Evolutionary conservation across 1,284 basidiomycete species (phyloP).

Genomic region (Ganoderma resinaceum): DNA sequence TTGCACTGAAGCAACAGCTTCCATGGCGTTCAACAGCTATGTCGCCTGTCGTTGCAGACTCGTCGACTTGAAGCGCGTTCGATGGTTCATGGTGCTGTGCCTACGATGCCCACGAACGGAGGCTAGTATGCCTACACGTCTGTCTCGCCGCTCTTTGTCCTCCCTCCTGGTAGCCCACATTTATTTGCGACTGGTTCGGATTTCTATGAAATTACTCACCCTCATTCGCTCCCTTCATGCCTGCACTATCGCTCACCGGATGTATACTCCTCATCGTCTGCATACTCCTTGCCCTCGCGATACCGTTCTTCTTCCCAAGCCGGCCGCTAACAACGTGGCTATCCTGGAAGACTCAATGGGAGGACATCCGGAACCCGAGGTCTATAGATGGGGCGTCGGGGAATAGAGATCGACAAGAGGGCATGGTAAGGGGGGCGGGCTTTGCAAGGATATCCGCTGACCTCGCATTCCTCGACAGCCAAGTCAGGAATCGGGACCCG

Average conservation of each 20-base stretch:
- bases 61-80: neutral
- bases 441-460: no score
- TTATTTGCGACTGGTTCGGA: neutral
- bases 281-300: neutral
- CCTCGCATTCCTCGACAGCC: neutral
- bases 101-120: neutral
- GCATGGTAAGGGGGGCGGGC: neutral
- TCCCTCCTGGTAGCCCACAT: neutral
- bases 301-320: neutral
- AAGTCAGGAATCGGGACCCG: neutral
- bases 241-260: neutral
- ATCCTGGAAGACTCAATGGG: neutral
- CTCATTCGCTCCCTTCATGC: neutral
- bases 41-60: neutral
- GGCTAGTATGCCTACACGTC: neutral
- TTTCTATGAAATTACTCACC: neutral
- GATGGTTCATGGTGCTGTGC: neutral
- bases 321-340: neutral
- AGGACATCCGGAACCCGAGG: neutral
- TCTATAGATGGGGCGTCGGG: neutral
- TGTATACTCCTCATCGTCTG: neutral
- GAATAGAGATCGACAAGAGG: neutral
- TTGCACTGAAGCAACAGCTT: neutral
- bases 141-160: neutral
- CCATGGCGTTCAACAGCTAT: neutral